phyloP scores from a whole-genome alignment of 176 grass and related monocot genomes.

The Themeda triandra region DNA sequence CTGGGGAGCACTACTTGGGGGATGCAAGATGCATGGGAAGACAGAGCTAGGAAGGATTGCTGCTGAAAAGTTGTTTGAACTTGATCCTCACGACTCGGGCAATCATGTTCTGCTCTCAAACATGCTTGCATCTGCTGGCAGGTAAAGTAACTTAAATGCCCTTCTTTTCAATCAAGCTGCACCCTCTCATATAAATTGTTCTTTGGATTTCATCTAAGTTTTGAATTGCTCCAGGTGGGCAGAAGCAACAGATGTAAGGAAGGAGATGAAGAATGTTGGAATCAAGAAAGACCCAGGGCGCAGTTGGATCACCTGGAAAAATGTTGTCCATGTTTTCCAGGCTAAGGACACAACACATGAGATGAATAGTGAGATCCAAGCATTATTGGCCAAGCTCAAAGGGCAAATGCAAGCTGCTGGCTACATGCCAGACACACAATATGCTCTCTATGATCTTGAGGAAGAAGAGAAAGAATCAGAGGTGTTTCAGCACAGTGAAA shows the following conservation, averaged over 20 bases:
- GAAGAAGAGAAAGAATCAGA: slow-evolving; percentile 92
- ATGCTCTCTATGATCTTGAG: slow-evolving; percentile 75
- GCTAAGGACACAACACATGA: slow-evolving; percentile 76
- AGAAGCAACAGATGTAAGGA: slow-evolving; percentile 72
- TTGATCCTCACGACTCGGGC: slow-evolving; percentile 72
- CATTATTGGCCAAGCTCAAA: slow-evolving; percentile 51
- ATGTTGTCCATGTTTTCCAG: slow-evolving; percentile 67
- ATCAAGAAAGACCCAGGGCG: too few relatives aligned
- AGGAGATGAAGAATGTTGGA: slow-evolving; percentile 65
- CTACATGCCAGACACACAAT: slow-evolving; percentile 65
- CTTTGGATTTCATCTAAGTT: background rate
- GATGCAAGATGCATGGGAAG: slow-evolving; percentile 83
- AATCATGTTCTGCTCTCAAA: slow-evolving; percentile 84
- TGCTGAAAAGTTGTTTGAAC: slow-evolving; percentile 71
- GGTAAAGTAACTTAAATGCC: slow-evolving; percentile 35
- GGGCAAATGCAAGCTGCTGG: slow-evolving; percentile 69
- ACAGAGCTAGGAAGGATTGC: slow-evolving; percentile 68
- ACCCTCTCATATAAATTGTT: background rate
- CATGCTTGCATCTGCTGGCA: slow-evolving; percentile 79
- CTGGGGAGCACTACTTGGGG: slow-evolving; percentile 78
- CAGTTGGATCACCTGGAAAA: too few relatives aligned
- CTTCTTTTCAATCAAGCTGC: background rate
- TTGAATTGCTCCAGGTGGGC: slow-evolving; percentile 51
- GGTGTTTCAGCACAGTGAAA: slow-evolving; percentile 88
- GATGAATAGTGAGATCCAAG: slow-evolving; percentile 68